Evolutionary conservation across 805 yeast genomes (phyloP).

Genomic region (Saccharomycopsis sp.): DNA sequence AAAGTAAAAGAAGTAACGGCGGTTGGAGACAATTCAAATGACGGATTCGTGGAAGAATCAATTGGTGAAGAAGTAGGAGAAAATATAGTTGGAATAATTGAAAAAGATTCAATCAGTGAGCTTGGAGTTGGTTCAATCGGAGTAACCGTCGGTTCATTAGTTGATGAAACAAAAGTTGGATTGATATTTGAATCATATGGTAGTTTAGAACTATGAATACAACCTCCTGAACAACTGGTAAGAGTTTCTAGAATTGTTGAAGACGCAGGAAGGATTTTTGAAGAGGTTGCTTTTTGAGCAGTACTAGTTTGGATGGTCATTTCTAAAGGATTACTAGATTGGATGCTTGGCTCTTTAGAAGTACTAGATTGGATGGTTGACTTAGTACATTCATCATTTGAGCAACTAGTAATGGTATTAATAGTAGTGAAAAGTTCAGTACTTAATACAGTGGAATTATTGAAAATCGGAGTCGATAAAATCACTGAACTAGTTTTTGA

Average conservation of each 20-base stretch:
- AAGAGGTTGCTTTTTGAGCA: not conserved
- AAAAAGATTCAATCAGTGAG: not conserved
- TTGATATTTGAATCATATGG: not conserved
- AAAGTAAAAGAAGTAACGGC: not conserved
- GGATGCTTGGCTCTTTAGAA: no score
- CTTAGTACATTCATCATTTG: conserved; percentile 2
- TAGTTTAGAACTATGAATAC: not conserved
- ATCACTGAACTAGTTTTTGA: no score
- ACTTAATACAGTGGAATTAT: not conserved
- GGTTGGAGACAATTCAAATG: not conserved
- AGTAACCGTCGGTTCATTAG: not conserved
- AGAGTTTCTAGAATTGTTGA: conserved; percentile 2
- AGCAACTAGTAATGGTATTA: conserved; percentile 1
- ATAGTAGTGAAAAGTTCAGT: conserved; percentile 1
- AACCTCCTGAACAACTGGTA: conserved; percentile 5
- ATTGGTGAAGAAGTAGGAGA: not conserved
- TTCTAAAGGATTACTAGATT: not conserved
- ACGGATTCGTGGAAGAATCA: not conserved
- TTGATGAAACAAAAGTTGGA: not conserved
- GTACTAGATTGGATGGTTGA: not conserved
- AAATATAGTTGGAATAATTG: not conserved
- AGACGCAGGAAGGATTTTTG: not conserved
- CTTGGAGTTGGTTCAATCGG: not conserved
- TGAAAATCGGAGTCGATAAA: not conserved
- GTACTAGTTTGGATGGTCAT: not conserved